Conservation (phyloP, 192 early-diverging fungal species). For the Backusella mclennaniae region DNA sequence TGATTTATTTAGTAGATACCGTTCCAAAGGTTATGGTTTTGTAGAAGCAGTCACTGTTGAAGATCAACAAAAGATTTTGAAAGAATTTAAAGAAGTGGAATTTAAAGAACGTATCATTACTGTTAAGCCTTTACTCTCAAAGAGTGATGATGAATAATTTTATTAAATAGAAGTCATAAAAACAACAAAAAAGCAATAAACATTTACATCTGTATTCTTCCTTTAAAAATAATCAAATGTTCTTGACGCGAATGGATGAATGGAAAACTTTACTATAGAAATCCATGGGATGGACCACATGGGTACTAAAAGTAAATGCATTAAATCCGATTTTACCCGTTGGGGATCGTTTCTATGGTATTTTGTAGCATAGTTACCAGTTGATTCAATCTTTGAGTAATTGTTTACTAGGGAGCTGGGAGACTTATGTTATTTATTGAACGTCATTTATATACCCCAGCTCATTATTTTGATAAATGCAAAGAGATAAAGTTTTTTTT, state of each 20-base stretch:
- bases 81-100: constrained; percentile 55
- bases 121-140: neutral
- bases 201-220: neutral
- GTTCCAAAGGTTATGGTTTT: constrained; percentile 95
- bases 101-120: constrained; percentile 57
- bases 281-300: too few relatives aligned
- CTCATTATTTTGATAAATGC: too few relatives aligned
- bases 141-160: neutral
- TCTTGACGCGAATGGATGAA: too few relatives aligned
- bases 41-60: constrained; percentile 76
- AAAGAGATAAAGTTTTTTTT: neutral
- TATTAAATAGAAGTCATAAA: neutral
- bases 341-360: neutral
- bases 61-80: constrained; percentile 76
- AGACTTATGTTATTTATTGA: too few relatives aligned
- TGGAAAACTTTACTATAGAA: neutral
- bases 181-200: neutral
- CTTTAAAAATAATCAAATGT: neutral
- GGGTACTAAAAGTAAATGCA: neutral
- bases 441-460: too few relatives aligned
- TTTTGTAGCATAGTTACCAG: neutral
- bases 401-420: too few relatives aligned
- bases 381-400: too few relatives aligned
- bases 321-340: neutral
- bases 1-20: constrained; percentile 36